Evolutionary conservation across 495 filamentous ascomycete species (phyloP), one percentile per base, ranked within the genome.

Genomic region (Glutinoglossum americanum): DNA sequence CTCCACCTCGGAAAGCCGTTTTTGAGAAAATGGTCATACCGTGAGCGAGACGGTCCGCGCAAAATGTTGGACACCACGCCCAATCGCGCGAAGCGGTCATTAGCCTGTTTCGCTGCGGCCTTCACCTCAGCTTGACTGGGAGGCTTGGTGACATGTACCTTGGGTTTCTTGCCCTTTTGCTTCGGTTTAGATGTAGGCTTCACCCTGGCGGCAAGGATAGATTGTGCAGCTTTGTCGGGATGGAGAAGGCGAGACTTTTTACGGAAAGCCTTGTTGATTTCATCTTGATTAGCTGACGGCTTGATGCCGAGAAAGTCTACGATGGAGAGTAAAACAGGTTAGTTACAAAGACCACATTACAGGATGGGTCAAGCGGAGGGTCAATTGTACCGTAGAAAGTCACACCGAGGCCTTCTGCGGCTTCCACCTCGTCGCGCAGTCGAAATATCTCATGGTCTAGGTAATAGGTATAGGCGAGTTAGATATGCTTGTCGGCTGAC

Each of bases 361-460:
- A 41, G 35, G 8, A 32, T 33, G 21, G 35, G 30, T 33, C 30
- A 33, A 15, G 37, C 2, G 13, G 15, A 33, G 37, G 15, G 37
- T 17, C 37, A 15, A 7, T 39, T 39, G 37, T 39, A 81, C 78
- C 75, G 77, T 99, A 99, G 75, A 97, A 99, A 59, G 87, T 93
- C 55, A 87, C 77, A 59, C 85, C 83, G 54, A 73, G 57, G 28
- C 89, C 93, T 70, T 97, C 89, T 61, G 77, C 65, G 15, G 80
- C 70, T 51, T 78, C 72, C 41, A 99, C 71, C 64, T 97, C 93
- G 72, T 94, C 87, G 61, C 80, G 82, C 58, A 97, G 75, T 57
- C 86, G 82, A 72, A 99, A 99, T 71, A 99, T 97, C 72, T 99
- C 92, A 65, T 90, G 84, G 69, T 99, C 92, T 95, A 64, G 32